A percentile compares a stretch with the other conserved stretches of the same genome.
Conservation (phyloP, 2,329 filamentous ascomycete genomes). For the Fusarium anguioides region DNA sequence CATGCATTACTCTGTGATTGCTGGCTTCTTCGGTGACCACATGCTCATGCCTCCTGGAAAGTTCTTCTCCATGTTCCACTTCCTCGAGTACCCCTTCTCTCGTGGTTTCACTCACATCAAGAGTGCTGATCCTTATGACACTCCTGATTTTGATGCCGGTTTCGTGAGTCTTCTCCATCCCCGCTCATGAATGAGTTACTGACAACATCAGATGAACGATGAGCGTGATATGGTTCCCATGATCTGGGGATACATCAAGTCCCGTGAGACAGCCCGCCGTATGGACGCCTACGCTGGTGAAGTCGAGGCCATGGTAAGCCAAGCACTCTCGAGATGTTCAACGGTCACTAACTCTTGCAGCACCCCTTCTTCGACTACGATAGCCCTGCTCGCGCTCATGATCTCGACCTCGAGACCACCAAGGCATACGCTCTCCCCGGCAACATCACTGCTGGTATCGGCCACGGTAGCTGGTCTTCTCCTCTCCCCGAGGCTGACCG, state of each 20-base stretch:
- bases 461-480: constrained; percentile 77
- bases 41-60: constrained; percentile 77
- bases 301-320: constrained; percentile 63
- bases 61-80: constrained; percentile 88
- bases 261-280: constrained; percentile 79
- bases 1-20: constrained; percentile 85
- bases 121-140: constrained; percentile 77
- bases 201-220: constrained; percentile 72
- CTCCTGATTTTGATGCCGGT: constrained; percentile 81
- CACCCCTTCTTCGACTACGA: constrained; percentile 80
- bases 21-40: constrained; percentile 72
- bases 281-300: constrained; percentile 84
- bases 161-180: constrained; percentile 57
- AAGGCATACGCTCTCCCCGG: constrained; percentile 80
- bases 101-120: constrained; percentile 77
- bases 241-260: constrained; percentile 88
- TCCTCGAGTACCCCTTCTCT: constrained; percentile 81
- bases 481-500: constrained; percentile 66
- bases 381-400: constrained; percentile 74
- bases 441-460: constrained; percentile 76
- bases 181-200: fast-evolving
- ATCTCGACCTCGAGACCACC: constrained; percentile 80
- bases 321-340: constrained; percentile 13
- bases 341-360: constrained; percentile 11
- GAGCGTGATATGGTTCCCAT: constrained; percentile 86